A percentile compares a stretch with the other conserved stretches of the same genome.
Conservation (phyloP, 2,329 filamentous ascomycete species). For the Scedosporium apiospermum region DNA sequence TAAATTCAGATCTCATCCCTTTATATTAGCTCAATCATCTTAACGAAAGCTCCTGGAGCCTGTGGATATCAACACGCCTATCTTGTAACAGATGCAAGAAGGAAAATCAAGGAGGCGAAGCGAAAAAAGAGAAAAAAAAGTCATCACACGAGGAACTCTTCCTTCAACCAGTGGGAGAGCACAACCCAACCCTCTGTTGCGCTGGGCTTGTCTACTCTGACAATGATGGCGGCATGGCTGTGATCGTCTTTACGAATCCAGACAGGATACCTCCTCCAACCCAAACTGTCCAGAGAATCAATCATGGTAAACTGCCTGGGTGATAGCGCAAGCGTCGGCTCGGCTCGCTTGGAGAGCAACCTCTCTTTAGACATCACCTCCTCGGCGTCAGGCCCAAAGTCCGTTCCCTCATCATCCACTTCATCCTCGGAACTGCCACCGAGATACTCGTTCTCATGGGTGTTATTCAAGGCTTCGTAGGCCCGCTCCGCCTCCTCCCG, state of each 20-base stretch:
- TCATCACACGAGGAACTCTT: constrained; percentile 55
- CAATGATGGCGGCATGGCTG: constrained; percentile 84
- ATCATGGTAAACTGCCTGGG: constrained; percentile 81
- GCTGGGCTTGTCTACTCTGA: constrained; percentile 55
- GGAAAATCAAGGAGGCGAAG: background rate
- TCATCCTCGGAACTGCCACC: constrained; percentile 40
- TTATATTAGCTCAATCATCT: too few species aligned
- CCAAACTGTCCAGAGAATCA: constrained; percentile 57
- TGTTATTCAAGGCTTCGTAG: constrained; percentile 62
- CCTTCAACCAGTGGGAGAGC: constrained; percentile 68
- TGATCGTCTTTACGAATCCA: constrained; percentile 72
- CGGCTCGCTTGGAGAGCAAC: constrained; percentile 32
- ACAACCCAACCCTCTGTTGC: constrained; percentile 74
- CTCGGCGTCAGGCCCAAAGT: constrained; percentile 16
- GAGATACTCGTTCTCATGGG: constrained; percentile 64
- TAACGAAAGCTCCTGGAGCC: too few species aligned
- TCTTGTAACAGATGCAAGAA: background rate
- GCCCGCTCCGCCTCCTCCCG: constrained; percentile 68
- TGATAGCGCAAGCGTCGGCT: constrained; percentile 68
- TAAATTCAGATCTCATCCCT: too few species aligned
- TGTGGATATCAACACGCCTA: too few species aligned
- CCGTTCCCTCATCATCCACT: constrained; percentile 20
- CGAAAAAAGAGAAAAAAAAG: background rate
- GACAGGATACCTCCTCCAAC: constrained; percentile 57
- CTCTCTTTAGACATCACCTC: constrained; percentile 30